Evolutionary conservation across 2,329 filamentous ascomycete genomes (phyloP), one percentile per base, ranked within the genome.

Genomic region (Daldinia eschscholtzii): DNA sequence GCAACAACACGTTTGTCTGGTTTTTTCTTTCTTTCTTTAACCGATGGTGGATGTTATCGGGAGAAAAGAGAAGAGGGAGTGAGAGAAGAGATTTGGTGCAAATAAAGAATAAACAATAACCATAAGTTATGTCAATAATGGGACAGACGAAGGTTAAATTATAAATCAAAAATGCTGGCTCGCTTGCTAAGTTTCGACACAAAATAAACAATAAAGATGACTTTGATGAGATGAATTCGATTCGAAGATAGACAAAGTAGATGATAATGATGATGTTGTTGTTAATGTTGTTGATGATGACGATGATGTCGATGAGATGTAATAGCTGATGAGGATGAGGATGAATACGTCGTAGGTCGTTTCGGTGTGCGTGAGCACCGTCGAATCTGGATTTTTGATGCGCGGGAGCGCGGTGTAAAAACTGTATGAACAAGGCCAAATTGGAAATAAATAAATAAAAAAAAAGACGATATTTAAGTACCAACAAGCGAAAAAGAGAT

Each of bases 141-240:
- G 56, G 62, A 68, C 50, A 65, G 64, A 72, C 68, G 70, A 71
- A 73, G 48, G 46, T 57, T 68, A 70, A 60, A 70, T 64, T 68
- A 23, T 23, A 73, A 76, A 77, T 75, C 75, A 77, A 77, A 79
- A 76, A 81, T 77, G 81, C 79, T 80, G 77, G 75, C 77, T 80
- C 76, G 76, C 77, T 78, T 77, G 76, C 77, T 80, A 79, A 76
- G 72, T 74, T 70, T 72, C 72, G 70, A 77, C 73, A 75, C 20
- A 59, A 59, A 59, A 68, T 73, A 76, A 76, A 72, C 48, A 70
- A 74, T 42, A 41, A 28, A 6, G 9, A 28, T 39, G 53, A 30
- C 7, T 28, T 50, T 26, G 64, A 61, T 56, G 69, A 59, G 61
- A 70, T 62, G 44, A 48, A 9, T 35, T 57, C 39, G 55, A 42